Base-by-base conservation (phyloP, 2,329 filamentous ascomycete genomes). In the Blastomyces gilchristii region DNA sequence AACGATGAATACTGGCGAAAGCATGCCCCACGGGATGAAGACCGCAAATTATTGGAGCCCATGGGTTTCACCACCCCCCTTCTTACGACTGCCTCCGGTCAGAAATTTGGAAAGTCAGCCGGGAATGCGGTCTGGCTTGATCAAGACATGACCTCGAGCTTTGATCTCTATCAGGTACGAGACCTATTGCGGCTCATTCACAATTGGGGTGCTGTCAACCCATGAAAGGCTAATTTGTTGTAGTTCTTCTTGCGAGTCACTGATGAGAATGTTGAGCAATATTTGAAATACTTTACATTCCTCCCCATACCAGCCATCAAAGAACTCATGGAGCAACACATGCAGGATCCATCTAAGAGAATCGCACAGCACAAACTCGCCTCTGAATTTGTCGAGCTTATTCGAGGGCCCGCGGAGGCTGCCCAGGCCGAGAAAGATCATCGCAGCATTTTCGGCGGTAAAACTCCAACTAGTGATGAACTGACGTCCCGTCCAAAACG, bases 51-150 rank as follows among this genome's bases (percentile, higher is more conserved):
- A 22, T 71, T 75, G 39, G 72, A 74, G 18, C 90, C 92, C 0
- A 83, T 93, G 65, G 94, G 94, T 8, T 88, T 99, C 68, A 97
- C 94, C 0, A 91, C 93, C 0, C 94, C 94, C 0, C 83, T 99
- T 1, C 80, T 99, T 47, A 96, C 91, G 0, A 92, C 93, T 61
- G 81, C 89, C 0, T 84, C 89, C 0, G 94, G 94, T 22, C 85
- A 85, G 72, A 99, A 99, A 75, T 92, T 97, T 69, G 94, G 94
- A 60, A 99, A 99, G 79, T 95, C 87, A 66, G 89, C 91, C 1
- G 93, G 92, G 34, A 97, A 97, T 73, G 92, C 93, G 2, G 77
- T 99, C 45, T 99, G 94, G 94, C 83, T 99, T 2, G 91, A 97
- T 73, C 81, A 82, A 61, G 86, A 87, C 69, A 84, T 91, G 83